These are phyloP conservation scores for Pleurotus eryngii DNA, from an alignment of 768 basidiomycete genomes.

Conservation along the genomic window DNA sequence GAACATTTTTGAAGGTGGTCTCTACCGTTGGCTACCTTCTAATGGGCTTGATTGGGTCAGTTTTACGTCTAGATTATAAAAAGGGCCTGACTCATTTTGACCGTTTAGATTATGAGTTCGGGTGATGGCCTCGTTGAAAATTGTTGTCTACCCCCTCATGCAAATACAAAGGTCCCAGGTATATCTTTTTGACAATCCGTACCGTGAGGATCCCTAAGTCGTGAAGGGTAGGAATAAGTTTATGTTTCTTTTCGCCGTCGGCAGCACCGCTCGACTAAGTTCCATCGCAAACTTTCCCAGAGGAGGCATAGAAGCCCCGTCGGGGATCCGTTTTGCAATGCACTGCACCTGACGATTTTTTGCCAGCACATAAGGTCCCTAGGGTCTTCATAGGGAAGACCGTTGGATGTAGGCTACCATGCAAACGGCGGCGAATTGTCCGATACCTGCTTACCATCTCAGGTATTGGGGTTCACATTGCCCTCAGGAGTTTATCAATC, in stretches of 20 bases:
- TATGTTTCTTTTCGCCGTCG: too few relatives aligned
- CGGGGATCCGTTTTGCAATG: background rate
- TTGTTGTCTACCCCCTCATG: too few relatives aligned
- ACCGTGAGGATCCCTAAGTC: too few relatives aligned
- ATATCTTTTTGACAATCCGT: too few relatives aligned
- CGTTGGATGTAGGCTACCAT: background rate
- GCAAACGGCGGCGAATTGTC: background rate
- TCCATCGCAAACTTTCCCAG: too few relatives aligned
- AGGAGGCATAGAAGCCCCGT: too few relatives aligned
- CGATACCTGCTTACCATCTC: background rate
- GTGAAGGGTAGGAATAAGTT: too few relatives aligned
- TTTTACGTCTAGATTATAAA: constrained; percentile 11
- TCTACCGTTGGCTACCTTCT: constrained; percentile 81
- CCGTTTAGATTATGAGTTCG: too few relatives aligned
- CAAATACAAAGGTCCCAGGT: too few relatives aligned
- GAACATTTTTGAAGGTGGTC: constrained; percentile 53
- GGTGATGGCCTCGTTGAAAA: too few relatives aligned
- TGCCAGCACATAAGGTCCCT: constrained; percentile 3
- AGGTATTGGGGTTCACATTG: constrained; percentile 1
- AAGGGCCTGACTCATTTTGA: background rate
- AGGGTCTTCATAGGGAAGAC: background rate
- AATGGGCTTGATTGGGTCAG: constrained; percentile 71
- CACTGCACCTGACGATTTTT: background rate
- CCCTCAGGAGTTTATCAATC: background rate
- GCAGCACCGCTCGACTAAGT: too few relatives aligned